Base-by-base conservation (phyloP, 2,329 filamentous ascomycete genomes). In the Diaporthe sp. region DNA sequence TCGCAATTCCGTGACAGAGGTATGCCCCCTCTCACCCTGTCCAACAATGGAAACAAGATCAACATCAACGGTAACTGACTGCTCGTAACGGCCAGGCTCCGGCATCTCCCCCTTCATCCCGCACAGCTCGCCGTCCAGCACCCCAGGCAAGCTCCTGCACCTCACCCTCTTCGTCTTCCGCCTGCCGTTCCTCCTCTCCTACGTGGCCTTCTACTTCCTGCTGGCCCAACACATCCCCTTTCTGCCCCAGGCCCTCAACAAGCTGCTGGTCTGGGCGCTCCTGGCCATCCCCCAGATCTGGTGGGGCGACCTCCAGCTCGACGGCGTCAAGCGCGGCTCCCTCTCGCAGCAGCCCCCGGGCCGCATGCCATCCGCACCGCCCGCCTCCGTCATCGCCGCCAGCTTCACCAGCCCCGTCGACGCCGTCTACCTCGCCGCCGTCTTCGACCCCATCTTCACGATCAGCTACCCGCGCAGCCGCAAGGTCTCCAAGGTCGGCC, bases 231-330 rank as follows among this genome's bases (percentile, higher is more conserved):
- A 93, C 89, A 90, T 98, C 0, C 75, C 75, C n/a, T 39, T 77
- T 39, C 82, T 91, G 28, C 89, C 89, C 19, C 84, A 86, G 44
- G 83, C 88, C 75, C 81, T 92, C 58, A 95, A 95, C 81, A 98
- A 98, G 85, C 91, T 94, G 17, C 91, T 95, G 67, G 86, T 98
- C 72, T 98, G 97, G 96, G 90, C 92, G 76, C 90, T 98, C 78
- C 90, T 99, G 79, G 94, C 92, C 51, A 94, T 98, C 75, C 95
- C 96, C 0, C 96, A 97, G 39, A 94, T 99, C 75, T 98, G 96
- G 95, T 98, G 96, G 96, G 93, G 98, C 74, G 97, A 99, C 84
- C 88, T 99, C n/a, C 96, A 98, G 84, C 95, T 99, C 78, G 97
- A 99, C 83, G 96, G 96, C 75, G 97, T 99, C 72, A 96, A 95